phyloP scores from a whole-genome alignment of 192 early-diverging fungal species.

The Lobulomyces angularis region DNA sequence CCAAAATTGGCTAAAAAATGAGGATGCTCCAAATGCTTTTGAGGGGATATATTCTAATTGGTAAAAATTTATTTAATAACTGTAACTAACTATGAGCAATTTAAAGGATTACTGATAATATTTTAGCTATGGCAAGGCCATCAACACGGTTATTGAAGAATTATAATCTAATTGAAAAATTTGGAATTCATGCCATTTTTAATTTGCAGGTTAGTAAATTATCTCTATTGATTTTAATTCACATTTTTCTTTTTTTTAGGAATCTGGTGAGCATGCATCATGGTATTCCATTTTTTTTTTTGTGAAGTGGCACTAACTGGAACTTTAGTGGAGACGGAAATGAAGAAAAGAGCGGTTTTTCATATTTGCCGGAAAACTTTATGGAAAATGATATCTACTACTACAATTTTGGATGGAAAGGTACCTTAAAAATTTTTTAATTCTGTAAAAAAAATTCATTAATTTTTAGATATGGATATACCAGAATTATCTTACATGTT shows the following conservation, averaged over 20 bases:
- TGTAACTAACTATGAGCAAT: too few relatives aligned
- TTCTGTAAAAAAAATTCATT: background rate
- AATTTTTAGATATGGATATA: slow-evolving; percentile 19
- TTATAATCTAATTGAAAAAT: slow-evolving; percentile 11
- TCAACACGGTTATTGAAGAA: slow-evolving; percentile 24
- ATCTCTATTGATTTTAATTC: too few relatives aligned
- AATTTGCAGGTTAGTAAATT: slow-evolving; percentile 36
- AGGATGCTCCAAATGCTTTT: too few relatives aligned
- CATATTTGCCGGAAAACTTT: slow-evolving; percentile 28
- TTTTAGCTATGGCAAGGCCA: slow-evolving; percentile 33
- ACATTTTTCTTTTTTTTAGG: too few relatives aligned
- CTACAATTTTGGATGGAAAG: slow-evolving; percentile 35
- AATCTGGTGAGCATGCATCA: slow-evolving; percentile 22
- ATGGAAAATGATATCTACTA: slow-evolving; percentile 29
- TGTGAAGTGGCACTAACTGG: too few relatives aligned
- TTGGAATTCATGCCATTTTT: slow-evolving; percentile 24
- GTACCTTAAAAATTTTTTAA: background rate
- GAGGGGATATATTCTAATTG: too few relatives aligned
- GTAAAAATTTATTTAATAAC: too few relatives aligned
- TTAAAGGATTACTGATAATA: slow-evolving; percentile 31
- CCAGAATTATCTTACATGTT: slow-evolving; percentile 25
- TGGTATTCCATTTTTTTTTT: too few relatives aligned
- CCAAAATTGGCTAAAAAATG: too few relatives aligned
- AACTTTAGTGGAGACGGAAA: slow-evolving; percentile 33
- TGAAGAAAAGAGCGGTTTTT: slow-evolving; percentile 15